Evolutionary conservation across 2,329 filamentous ascomycete species (phyloP).

Genomic region (Monosporascus sp.): DNA sequence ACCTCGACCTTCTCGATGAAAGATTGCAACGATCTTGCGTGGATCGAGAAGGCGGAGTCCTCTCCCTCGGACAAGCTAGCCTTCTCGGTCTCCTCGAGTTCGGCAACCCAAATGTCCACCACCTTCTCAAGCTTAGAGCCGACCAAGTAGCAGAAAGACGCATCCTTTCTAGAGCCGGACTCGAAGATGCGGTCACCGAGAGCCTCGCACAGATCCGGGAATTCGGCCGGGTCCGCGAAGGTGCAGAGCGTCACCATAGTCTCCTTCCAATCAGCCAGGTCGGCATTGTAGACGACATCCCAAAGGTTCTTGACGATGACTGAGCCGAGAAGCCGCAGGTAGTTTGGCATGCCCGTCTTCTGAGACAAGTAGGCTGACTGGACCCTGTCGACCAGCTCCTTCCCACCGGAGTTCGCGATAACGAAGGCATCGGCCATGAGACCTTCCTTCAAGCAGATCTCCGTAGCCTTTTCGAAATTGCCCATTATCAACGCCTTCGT

Average conservation of each 20-base stretch:
- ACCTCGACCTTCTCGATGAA: constrained; percentile 98
- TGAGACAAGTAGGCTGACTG: constrained; percentile 85
- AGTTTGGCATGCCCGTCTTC: constrained; percentile 79
- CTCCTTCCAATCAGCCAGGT: constrained; percentile 92
- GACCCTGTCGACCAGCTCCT: constrained; percentile 88
- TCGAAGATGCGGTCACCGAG: constrained; percentile 88
- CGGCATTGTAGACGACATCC: constrained; percentile 96
- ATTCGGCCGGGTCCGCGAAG: constrained; percentile 85
- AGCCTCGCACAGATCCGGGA: constrained; percentile 90
- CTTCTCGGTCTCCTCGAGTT: constrained; percentile 79
- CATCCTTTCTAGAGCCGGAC: constrained; percentile 73
- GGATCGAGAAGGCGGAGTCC: constrained; percentile 85
- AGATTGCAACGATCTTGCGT: constrained; percentile 79
- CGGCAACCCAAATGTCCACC: constrained; percentile 85
- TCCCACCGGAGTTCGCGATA: constrained; percentile 93
- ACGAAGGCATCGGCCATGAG: constrained; percentile 95
- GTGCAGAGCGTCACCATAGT: constrained; percentile 95
- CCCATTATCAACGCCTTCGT: constrained; percentile 86
- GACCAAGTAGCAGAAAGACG: constrained; percentile 92
- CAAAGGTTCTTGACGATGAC: constrained; percentile 95
- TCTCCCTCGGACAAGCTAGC: constrained; percentile 63
- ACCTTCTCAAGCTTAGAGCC: constrained; percentile 98
- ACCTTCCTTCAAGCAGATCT: constrained; percentile 82
- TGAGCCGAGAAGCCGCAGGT: constrained; percentile 81
- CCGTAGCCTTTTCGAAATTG: constrained; percentile 82